Base-by-base conservation (phyloP, 345 rosid genomes). In the Cochlearia excelsa region DNA sequence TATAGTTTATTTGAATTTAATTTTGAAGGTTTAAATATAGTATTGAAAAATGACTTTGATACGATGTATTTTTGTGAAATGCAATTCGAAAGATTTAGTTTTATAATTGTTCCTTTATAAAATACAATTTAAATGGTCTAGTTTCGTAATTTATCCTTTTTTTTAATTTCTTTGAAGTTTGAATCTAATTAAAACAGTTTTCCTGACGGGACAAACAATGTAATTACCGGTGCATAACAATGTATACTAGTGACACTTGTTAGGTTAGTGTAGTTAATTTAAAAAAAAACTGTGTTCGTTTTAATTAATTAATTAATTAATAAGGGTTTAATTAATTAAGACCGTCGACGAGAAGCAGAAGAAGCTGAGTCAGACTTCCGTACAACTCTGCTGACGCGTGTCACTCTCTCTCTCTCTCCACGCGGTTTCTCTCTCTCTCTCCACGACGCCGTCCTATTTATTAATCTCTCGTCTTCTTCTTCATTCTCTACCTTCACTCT, bases 311-410 rank as follows among this genome's bases (percentile, higher is more conserved):
- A 37, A 37, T 44, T 5, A 9, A 23, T 29, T 37, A 40, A 38
- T 48, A 33, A 5, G 26, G 30, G 48, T 23, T 46, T 38, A 53
- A 38, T 26, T 4, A 56, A 43, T 55, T 33, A 10, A 30, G 58
- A 70, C 59, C 59, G 46, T 6, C 55, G 53, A 34, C 34, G 0
- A 30, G 7, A 30, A 3, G 3, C 5, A 3, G 40, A 34, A 38
- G 45, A 41, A 57, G 70, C 66, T 71, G 70, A 72, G 76, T 72
- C 76, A 66, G 63, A 51, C 49, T 50, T 67, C 73, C 77, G 77
- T 73, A 73, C 77, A 54, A 62, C 5, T 2, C 0, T 41, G 65
- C 47, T 67, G 73, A 73, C 77, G 48, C 77, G 77, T 73, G 77
- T 73, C 66, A 1, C 6, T 3, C 26, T 47, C 60, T 59, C 46